Base-by-base conservation (phyloP, 306 rosid species). In the Morella rubra region DNA sequence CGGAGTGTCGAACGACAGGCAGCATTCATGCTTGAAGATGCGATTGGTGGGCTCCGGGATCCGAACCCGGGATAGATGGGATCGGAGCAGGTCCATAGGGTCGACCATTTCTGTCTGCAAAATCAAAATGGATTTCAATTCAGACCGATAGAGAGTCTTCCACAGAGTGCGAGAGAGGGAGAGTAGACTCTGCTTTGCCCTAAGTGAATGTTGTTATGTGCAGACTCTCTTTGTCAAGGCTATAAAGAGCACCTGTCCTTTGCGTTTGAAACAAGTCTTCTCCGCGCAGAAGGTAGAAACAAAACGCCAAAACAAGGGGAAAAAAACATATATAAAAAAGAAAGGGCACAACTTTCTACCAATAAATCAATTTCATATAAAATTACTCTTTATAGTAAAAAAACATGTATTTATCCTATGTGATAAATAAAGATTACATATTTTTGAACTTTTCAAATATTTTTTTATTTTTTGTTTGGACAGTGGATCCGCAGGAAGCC, bases 11-110 rank as follows among this genome's bases (percentile, higher is more conserved):
- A 92, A 95, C 22, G 99, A 81, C 4, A 95, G 19, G 85, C 99
- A 95, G 85, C 99, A 95, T 87, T 95, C 99, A 41, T 95, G 93
- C 93, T 95, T 95, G 91, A 81, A 95, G 83, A 96, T 91, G 77
- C 99, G 99, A 85, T 96, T 92, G 80, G 99, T 92, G 0, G 99
- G 99, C 78, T 96, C 97, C 0, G 99, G 96, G 60, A 95, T 95
- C 82, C 99, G 96, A 77, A 95, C 98, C 4, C 97, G 92, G 2
- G 89, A 88, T 16, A 95, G 96, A 77, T 89, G 86, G 61, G 97
- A 95, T 77, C 97, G 97, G 54, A 95, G 93, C 69, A 92, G 73
- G 73, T 92, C 97, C 98, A 95, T 81, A 8, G 89, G 73, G 81
- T 83, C 77, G 15, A 72, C 15, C 81, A 89, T 80, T 24, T 66